A percentile compares a stretch with the other conserved stretches of the same genome.
Conservation (phyloP, 345 rosid genomes). For the Heritiera littoralis region DNA sequence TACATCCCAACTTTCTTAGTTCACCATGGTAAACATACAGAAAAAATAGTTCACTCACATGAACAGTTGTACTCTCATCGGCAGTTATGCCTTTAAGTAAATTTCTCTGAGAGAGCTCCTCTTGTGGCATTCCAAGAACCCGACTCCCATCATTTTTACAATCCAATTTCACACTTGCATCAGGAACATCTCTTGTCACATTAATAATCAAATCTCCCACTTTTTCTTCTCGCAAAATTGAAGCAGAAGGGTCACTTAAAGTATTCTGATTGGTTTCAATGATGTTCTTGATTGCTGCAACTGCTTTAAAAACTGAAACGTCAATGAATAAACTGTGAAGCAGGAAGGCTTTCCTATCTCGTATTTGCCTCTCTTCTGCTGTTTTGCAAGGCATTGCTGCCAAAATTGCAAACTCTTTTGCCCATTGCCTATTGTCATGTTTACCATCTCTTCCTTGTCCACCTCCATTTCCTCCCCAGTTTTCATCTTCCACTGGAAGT, state of each 20-base stretch:
- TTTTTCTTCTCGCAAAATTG: conserved; percentile 54
- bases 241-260: conserved; percentile 33
- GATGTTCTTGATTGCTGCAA: conserved; percentile 49
- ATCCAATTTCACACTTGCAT: conserved; percentile 66
- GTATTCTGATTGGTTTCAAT: conserved; percentile 42
- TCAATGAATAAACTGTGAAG: conserved; percentile 91
- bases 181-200: conserved; percentile 70
- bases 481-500: conserved; percentile 84
- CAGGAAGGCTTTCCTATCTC: conserved; percentile 88
- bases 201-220: conserved; percentile 70
- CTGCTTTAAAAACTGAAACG: conserved; percentile 78
- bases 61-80: conserved; percentile 93
- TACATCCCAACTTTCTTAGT: conserved; percentile 24
- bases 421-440: conserved; percentile 70
- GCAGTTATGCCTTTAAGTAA: conserved; percentile 96
- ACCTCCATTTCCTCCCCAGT: conserved; percentile 94
- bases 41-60: conserved; percentile 53
- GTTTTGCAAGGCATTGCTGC: conserved; percentile 95
- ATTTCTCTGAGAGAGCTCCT: conserved; percentile 67
- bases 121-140: conserved; percentile 63
- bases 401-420: conserved; percentile 81
- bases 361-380: conserved; percentile 87
- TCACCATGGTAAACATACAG: conserved; percentile 23
- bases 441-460: conserved; percentile 76
- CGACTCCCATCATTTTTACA: conserved; percentile 66